Conservation (phyloP, 768 basidiomycete genomes). For the Lactarius pseudohatsudake region DNA sequence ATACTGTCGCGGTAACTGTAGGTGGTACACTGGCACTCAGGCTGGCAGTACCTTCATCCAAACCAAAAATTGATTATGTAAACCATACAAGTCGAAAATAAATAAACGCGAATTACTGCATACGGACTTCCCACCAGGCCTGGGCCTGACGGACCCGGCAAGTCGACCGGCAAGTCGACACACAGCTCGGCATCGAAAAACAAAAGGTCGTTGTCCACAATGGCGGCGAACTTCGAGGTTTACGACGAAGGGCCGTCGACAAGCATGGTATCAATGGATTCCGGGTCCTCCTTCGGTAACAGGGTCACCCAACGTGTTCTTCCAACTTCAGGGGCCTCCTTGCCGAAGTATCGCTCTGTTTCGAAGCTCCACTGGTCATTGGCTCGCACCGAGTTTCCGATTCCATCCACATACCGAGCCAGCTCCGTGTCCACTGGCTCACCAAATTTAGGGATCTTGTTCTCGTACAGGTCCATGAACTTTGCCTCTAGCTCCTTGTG, state of each 20-base stretch:
- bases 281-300: neutral
- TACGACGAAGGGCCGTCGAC: neutral
- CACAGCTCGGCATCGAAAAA: no score
- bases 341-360: constrained; percentile 15
- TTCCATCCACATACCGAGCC: constrained; percentile 39
- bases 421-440: constrained; percentile 38
- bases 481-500: constrained; percentile 33
- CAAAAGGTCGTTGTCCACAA: no score
- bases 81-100: no score
- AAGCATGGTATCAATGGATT: neutral
- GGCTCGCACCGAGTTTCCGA: constrained; percentile 44
- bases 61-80: no score
- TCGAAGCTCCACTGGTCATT: constrained; percentile 44
- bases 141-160: no score
- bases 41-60: no score
- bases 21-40: no score
- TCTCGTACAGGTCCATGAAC: constrained; percentile 34
- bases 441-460: constrained; percentile 38
- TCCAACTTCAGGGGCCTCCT: neutral
- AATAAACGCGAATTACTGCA: no score
- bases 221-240: neutral
- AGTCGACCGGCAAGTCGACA: no score
- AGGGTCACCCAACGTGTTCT: neutral
- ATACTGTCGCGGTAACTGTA: no score
- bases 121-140: no score